Evolutionary conservation across 768 basidiomycete species (phyloP).

Genomic region (Leccinum imitatum): DNA sequence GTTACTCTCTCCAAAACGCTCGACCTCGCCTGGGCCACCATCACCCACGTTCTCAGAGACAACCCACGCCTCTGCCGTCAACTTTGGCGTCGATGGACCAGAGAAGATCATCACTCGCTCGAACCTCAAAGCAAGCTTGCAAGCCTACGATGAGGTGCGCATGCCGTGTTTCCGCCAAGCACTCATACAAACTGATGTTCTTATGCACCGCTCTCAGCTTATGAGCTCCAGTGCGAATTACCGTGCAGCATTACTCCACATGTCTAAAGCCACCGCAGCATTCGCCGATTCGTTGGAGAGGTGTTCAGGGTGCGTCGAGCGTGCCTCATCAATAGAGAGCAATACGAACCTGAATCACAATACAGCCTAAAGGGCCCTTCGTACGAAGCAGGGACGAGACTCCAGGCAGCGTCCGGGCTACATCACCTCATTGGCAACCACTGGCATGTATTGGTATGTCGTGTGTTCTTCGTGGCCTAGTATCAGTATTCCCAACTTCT

Average conservation of each 20-base stretch:
- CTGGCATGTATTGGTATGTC: conserved; percentile 82
- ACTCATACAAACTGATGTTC: conserved; percentile 1
- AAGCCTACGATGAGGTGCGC: conserved; percentile 79
- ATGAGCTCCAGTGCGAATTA: conserved; percentile 76
- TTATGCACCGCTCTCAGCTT: conserved; percentile 51
- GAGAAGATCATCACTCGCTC: conserved; percentile 80
- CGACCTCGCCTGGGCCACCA: conserved; percentile 57
- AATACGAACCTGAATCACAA: neutral
- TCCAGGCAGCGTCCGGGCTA: conserved; percentile 85
- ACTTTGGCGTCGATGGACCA: conserved; percentile 73
- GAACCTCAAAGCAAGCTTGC: conserved; percentile 73
- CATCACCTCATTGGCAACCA: conserved; percentile 92
- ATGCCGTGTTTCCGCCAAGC: neutral
- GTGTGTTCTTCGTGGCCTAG: conserved; percentile 7
- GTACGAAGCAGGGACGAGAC: conserved; percentile 76
- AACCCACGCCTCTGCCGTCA: conserved; percentile 75
- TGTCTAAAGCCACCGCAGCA: conserved; percentile 79
- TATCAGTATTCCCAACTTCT: conserved; percentile 5
- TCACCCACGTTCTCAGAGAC: conserved; percentile 84
- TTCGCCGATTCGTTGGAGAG: conserved; percentile 87
- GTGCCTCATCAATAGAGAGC: neutral
- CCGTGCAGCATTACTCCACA: conserved; percentile 73
- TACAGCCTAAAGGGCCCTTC: conserved; percentile 72
- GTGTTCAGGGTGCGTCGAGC: conserved; percentile 67
- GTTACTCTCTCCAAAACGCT: conserved; percentile 45